A percentile compares a stretch with the other conserved stretches of the same genome.
Evolutionary conservation across 192 early-diverging fungal species (phyloP).

Genomic region (Coemansia sp.): DNA sequence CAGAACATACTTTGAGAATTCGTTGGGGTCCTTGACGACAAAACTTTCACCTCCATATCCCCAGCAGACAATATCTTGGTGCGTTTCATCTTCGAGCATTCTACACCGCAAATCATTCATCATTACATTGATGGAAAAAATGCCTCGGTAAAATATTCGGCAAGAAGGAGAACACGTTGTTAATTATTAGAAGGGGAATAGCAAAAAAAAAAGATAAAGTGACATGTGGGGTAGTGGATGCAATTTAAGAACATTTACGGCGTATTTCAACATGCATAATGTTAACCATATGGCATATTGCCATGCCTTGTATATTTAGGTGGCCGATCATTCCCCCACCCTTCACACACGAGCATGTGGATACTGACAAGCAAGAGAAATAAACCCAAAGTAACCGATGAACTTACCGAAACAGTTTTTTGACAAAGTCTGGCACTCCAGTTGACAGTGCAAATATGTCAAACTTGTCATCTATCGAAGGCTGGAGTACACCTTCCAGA

Average conservation of each 20-base stretch:
- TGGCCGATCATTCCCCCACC: background rate
- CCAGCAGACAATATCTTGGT: slow-evolving; percentile 63
- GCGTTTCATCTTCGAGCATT: slow-evolving; percentile 54
- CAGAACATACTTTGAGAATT: slow-evolving; percentile 73
- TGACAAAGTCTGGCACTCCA: slow-evolving; percentile 55
- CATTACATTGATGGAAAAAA: background rate
- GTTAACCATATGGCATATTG: background rate
- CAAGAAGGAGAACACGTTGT: background rate
- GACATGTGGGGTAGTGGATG: background rate
- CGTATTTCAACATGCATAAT: background rate
- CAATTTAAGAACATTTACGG: background rate
- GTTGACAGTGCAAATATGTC: slow-evolving; percentile 53
- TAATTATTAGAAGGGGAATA: background rate
- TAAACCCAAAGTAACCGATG: background rate
- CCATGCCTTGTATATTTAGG: background rate
- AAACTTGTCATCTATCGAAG: slow-evolving; percentile 41
- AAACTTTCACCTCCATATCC: slow-evolving; percentile 81
- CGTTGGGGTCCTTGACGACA: slow-evolving; percentile 81
- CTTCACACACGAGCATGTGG: background rate
- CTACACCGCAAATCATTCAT: slow-evolving; percentile 12
- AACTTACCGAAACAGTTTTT: slow-evolving; percentile 52
- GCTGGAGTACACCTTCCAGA: slow-evolving; percentile 38
- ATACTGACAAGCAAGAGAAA: background rate
- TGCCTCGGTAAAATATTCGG: background rate
- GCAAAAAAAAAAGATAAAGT: background rate